Conservation (phyloP, 2,329 filamentous ascomycete genomes). For the Epichloe sp. region DNA sequence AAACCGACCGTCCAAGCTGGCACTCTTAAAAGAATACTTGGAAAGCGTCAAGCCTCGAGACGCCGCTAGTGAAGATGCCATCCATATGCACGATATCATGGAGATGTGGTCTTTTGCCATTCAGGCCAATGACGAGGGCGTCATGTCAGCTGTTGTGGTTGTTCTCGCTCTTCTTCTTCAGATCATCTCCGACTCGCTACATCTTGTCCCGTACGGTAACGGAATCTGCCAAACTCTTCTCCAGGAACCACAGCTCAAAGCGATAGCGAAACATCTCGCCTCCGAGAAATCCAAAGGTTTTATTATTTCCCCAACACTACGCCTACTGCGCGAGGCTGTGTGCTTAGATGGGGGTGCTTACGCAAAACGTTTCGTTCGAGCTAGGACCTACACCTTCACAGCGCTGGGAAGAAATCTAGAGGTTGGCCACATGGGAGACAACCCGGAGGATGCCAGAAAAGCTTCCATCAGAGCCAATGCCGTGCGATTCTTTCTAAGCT, state of each 20-base stretch:
- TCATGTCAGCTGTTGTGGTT: slow-evolving; percentile 70
- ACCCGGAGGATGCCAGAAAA: slow-evolving; percentile 49
- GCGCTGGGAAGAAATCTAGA: slow-evolving; percentile 70
- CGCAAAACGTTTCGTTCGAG: slow-evolving; percentile 64
- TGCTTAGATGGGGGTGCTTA: slow-evolving; percentile 79
- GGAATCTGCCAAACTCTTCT: slow-evolving; percentile 71
- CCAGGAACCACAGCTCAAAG: slow-evolving; percentile 66
- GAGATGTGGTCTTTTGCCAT: slow-evolving; percentile 79
- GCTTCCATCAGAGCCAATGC: slow-evolving; percentile 76
- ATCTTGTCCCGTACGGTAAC: slow-evolving; percentile 62
- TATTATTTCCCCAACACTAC: slow-evolving; percentile 76
- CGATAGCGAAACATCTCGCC: slow-evolving; percentile 66
- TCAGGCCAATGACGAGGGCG: slow-evolving; percentile 64
- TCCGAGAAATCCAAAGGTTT: slow-evolving; percentile 74
- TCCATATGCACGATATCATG: slow-evolving; percentile 67
- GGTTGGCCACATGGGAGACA: slow-evolving; percentile 45
- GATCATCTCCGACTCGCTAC: slow-evolving; percentile 58
- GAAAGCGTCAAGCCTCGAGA: slow-evolving; percentile 37
- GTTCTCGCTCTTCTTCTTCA: slow-evolving; percentile 72
- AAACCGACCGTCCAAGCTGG: slow-evolving; percentile 28
- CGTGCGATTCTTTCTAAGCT: slow-evolving; percentile 65
- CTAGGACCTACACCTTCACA: slow-evolving; percentile 66
- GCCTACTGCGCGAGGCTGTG: slow-evolving; percentile 74
- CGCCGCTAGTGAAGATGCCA: slow-evolving; percentile 29
- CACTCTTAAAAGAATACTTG: slow-evolving; percentile 59